Evolutionary conservation across 768 basidiomycete species (phyloP), one percentile per base, ranked within the genome.

Genomic region (Leccinum uliginosum): DNA sequence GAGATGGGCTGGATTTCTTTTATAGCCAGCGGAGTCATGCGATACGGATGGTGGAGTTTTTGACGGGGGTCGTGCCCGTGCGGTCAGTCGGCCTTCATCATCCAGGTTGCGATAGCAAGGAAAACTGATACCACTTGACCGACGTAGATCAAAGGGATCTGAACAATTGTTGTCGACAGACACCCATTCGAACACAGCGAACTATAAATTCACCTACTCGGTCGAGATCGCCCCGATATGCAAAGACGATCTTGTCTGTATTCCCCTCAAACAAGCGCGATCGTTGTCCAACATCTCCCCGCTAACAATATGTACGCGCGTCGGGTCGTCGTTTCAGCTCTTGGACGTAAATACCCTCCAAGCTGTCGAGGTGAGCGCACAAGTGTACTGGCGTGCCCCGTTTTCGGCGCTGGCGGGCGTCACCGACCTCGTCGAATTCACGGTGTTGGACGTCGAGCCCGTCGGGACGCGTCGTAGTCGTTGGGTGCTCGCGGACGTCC

Each of bases 211-310:
- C 74, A 93, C 94, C 5, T 98, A 93, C 78, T 97, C 95, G 5
- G 91, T 98, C 62, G 96, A 98, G 74, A 97, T 99, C 67, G 83
- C 89, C 4, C 94, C 97, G 0, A 84, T 99, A 55, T 99, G 97
- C 79, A 98, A 98, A 71, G 97, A 98, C 69, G 97, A 99, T 73
- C 83, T 99, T 26, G 89, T 98, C 21, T 93, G 91, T 69, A 79
- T 99, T 34, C 92, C 94, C 3, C 71, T 76, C 11, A 91, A 92
- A 66, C 86, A 87, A 62, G 94, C 97, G 0, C 85, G 87, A 9
- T 75, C 83, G 17, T 76, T 95, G 55, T 84, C 87, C 68, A 98
- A 95, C 77, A 96, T 99, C 74, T 84, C 80, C 59, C 93, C 91
- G 1, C 78, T 99, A 32, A 85, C 87, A 11, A 68, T 99, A 60